Evolutionary conservation across 805 yeast species (phyloP).

Genomic region (Candida ponderosae): DNA sequence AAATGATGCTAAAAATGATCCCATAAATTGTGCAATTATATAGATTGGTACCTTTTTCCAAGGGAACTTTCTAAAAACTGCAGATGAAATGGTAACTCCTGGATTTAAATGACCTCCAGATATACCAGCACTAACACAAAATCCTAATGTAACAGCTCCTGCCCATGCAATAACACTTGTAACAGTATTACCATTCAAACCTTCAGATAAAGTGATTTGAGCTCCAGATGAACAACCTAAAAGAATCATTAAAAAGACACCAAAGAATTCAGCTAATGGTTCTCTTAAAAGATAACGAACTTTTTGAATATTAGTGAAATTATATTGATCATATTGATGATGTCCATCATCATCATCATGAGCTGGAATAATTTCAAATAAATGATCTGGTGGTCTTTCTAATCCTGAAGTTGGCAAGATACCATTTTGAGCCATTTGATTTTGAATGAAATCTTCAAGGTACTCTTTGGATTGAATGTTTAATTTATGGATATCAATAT

Average conservation of each 20-base stretch:
- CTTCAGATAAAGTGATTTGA: constrained; percentile 31
- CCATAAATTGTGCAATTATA: constrained; percentile 38
- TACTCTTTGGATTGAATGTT: too few relatives aligned
- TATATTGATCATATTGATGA: constrained; percentile 6
- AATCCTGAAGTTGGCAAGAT: constrained; percentile 21
- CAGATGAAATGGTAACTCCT: constrained; percentile 39
- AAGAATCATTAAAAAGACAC: constrained; percentile 36
- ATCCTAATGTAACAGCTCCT: constrained; percentile 44
- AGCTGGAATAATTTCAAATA: too few relatives aligned
- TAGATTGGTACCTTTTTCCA: constrained; percentile 38
- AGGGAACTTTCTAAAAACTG: constrained; percentile 44
- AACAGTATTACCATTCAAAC: constrained; percentile 31
- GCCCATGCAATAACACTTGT: constrained; percentile 45
- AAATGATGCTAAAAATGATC: constrained; percentile 39
- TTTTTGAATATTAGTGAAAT: constrained; percentile 16
- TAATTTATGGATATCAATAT: too few relatives aligned
- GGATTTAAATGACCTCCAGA: constrained; percentile 56
- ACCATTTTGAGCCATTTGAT: constrained; percentile 7
- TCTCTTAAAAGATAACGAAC: constrained; percentile 28
- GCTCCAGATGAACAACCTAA: constrained; percentile 43
- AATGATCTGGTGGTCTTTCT: too few relatives aligned
- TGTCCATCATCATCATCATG: too few relatives aligned
- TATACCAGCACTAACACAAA: constrained; percentile 42
- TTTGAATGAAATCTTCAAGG: too few relatives aligned
- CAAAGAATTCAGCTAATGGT: constrained; percentile 44